Evolutionary conservation across 768 basidiomycete genomes (phyloP).

Genomic region (Serendipita vermifera): DNA sequence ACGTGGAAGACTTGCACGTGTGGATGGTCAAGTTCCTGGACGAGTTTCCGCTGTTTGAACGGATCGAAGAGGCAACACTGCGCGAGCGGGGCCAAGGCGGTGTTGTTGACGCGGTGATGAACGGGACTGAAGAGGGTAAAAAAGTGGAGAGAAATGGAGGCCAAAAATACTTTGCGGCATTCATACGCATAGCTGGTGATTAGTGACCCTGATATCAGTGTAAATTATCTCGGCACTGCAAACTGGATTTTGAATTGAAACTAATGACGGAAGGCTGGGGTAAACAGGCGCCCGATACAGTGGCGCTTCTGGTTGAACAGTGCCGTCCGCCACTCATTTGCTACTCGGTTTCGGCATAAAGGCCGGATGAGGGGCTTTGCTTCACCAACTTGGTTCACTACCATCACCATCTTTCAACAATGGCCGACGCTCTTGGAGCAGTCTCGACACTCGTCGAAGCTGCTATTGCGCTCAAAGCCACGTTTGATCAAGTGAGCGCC

Average conservation of each 20-base stretch:
- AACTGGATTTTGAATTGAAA: no score
- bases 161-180: constrained; percentile 87
- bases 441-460: not conserved
- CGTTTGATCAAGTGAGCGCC: not conserved
- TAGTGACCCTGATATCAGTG: no score
- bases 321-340: no score
- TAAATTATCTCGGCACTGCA: no score
- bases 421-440: not conserved
- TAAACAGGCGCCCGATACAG: no score
- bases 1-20: constrained; percentile 82
- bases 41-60: constrained; percentile 75
- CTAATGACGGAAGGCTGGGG: no score
- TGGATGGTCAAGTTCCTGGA: constrained; percentile 94
- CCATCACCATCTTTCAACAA: no score
- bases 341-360: no score
- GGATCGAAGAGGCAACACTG: constrained; percentile 59
- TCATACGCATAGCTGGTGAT: constrained; percentile 42
- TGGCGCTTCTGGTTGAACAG: no score
- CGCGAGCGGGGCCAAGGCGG: constrained; percentile 62
- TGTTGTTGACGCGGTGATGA: constrained; percentile 70
- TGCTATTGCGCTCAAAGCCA: not conserved
- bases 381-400: no score
- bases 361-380: no score
- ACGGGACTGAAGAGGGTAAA: constrained; percentile 88
- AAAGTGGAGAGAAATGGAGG: constrained; percentile 90